phyloP scores from a whole-genome alignment of 176 grass and related monocot genomes.

The maize (Zea mays) region DNA sequence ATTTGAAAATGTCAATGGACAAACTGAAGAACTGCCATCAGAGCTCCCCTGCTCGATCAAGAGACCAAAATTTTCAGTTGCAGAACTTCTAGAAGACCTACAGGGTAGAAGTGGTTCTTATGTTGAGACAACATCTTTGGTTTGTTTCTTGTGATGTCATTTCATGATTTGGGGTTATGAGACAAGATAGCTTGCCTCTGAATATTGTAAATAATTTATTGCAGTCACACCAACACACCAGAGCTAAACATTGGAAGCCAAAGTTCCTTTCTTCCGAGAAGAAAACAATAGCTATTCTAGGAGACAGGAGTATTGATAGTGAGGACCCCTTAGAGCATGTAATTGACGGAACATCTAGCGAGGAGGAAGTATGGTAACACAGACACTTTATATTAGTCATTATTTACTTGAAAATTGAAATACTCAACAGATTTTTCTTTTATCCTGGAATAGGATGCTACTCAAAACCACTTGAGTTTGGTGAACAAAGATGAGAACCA shows the following conservation, averaged over 20 bases:
- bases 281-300: conserved; percentile 51
- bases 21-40: conserved; percentile 43
- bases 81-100: conserved; percentile 83
- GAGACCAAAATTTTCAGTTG: conserved; percentile 61
- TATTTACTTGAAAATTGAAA: no score
- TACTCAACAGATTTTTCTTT: no score
- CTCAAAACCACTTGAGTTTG: no score
- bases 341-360: no score
- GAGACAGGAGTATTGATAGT: conserved; percentile 56
- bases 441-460: no score
- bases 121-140: conserved; percentile 48
- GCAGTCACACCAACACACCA: conserved; percentile 35
- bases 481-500: no score
- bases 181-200: conserved; percentile 26
- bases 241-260: conserved; percentile 43
- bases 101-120: conserved; percentile 56
- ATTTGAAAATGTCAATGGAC: conserved; percentile 49
- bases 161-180: conserved; percentile 29
- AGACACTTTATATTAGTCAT: no score
- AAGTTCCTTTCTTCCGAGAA: conserved; percentile 36
- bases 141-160: conserved; percentile 42
- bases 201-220: conserved; percentile 34
- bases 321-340: no score
- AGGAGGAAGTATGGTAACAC: no score
- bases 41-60: conserved; percentile 41